Base-by-base conservation (phyloP, 257 asterid species). In the Solanum chiquidenum region DNA sequence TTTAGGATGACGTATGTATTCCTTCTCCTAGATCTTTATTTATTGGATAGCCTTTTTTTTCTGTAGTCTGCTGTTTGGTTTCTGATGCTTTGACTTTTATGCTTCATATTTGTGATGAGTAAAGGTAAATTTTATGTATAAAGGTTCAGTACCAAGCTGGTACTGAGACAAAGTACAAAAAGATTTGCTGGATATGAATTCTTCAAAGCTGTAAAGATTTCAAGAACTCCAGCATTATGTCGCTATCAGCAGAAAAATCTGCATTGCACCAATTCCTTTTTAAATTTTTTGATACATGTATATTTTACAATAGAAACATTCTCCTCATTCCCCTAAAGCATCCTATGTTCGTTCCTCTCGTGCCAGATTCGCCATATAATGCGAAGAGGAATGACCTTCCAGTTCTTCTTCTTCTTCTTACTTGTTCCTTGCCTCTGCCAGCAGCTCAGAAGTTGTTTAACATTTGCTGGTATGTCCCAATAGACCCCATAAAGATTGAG, bases 1-100 rank as follows among this genome's bases (percentile, higher is more conserved):
- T 73, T 73, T 64, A 86, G 73, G 74, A 86, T 71, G 84, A 49
- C 73, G 88, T 86, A 77, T 29, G 82, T 86, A 52, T 77, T 86
- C 52, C 83, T 52, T 86, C 38, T 62, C 55, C 46, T 20, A 73
- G 68, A 31, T 72, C 25, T 49, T 71, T 71, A 29, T 60, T 77
- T 72, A 33, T 7, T n/a, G 60, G 46, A 72, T 71, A 21, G 9
- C 83, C 71, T 23, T 44, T 71, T 72, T 44, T 49, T 14, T 8
- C 55, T 80, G 55, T 25, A 80, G 68, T 31, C 38, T 86, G 58
- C 73, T 20, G 3, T 31, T 42, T 31, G 42, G 21, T 85, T 85
- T 40, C 64, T 71, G 44, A 16, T 86, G 34, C 68, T 37, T 44
- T 37, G 66, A 72, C 27, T 46, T 40, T 68, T 44, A 64, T 34